Conservation (phyloP, 176 grass and related monocot genomes). For the Phyllostachys edulis region DNA sequence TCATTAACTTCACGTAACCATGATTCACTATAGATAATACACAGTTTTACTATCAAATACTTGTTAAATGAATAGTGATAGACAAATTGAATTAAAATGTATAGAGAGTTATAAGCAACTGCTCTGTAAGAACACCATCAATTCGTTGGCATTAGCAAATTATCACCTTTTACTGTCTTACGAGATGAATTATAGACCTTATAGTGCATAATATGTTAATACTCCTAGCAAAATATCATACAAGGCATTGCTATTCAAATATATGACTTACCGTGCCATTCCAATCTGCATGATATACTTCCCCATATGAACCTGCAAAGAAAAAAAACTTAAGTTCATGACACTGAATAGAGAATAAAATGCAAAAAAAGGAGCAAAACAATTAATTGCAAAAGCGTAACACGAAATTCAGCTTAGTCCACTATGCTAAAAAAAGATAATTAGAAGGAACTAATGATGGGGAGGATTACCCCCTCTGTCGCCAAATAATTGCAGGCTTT, state of each 20-base stretch:
- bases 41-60: constrained; percentile 11
- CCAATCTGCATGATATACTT: constrained; percentile 98
- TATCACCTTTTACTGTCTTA: not conserved
- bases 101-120: not conserved
- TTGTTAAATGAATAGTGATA: not conserved
- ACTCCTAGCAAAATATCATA: constrained; percentile 5
- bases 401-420: constrained; percentile 1
- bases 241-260: constrained; percentile 27
- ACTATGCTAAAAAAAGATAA: not conserved
- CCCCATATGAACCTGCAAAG: constrained; percentile 79
- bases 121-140: not conserved
- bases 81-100: not conserved
- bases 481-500: not conserved
- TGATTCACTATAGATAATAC: constrained; percentile 6
- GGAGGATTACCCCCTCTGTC: not conserved
- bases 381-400: not conserved
- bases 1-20: constrained; percentile 4
- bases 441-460: not conserved
- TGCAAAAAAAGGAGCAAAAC: not conserved
- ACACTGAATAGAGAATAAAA: constrained; percentile 20
- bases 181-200: constrained; percentile 12
- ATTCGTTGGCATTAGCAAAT: not conserved
- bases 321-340: constrained; percentile 15
- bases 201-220: not conserved
- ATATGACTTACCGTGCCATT: constrained; percentile 88